Conservation (phyloP, 768 basidiomycete genomes). For the Rubroboletus satanas region DNA sequence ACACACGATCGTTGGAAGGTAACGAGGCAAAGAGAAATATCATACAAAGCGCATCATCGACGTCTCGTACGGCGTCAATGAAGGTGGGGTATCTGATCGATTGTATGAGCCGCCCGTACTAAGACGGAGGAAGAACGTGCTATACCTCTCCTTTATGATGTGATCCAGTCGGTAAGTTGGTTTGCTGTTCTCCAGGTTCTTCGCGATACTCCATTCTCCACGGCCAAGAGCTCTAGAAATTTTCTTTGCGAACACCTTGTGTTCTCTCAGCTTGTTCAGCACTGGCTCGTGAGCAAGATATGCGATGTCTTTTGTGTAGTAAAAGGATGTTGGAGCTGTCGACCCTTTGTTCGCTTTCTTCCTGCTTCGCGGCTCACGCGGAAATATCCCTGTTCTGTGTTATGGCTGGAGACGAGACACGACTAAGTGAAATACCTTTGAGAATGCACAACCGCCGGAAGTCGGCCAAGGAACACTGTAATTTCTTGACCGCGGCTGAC, state of each 20-base stretch:
- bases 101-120: slow-evolving; percentile 5
- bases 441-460: slow-evolving; percentile 96
- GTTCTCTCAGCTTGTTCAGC: slow-evolving; percentile 87
- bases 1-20: slow-evolving; percentile 79
- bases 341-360: slow-evolving; percentile 98
- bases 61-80: slow-evolving; percentile 90
- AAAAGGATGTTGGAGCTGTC: slow-evolving; percentile 95
- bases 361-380: slow-evolving; percentile 86
- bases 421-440: slow-evolving; percentile 61
- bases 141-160: slow-evolving; percentile 93
- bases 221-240: slow-evolving; percentile 88
- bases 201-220: slow-evolving; percentile 93
- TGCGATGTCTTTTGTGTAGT: slow-evolving; percentile 96
- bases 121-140: not conserved
- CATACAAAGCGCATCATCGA: slow-evolving; percentile 97
- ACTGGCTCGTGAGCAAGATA: slow-evolving; percentile 97
- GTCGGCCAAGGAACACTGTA: slow-evolving; percentile 95
- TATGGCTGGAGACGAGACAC: slow-evolving; percentile 3
- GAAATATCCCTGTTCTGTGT: slow-evolving; percentile 77
- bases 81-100: slow-evolving; percentile 88
- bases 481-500: slow-evolving; percentile 86
- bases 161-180: slow-evolving; percentile 92
- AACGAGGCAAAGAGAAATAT: slow-evolving; percentile 88
- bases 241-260: slow-evolving; percentile 98
- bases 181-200: slow-evolving; percentile 89